phyloP scores from a whole-genome alignment of 192 early-diverging fungal species.

The Podila minutissima region DNA sequence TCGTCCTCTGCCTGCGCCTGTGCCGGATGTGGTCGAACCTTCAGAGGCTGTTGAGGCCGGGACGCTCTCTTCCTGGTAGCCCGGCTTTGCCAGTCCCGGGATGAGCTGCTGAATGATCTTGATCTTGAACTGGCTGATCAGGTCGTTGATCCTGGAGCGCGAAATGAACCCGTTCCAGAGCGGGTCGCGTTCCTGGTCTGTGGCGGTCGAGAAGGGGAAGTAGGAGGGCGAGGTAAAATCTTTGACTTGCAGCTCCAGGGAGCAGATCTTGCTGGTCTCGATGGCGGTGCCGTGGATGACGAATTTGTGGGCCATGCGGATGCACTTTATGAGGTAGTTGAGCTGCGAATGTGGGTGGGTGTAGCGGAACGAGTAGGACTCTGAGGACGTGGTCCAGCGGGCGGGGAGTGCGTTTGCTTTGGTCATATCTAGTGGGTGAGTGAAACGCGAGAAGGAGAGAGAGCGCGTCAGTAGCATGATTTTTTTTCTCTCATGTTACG shows the following conservation, averaged over 20 bases:
- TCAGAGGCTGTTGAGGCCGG: constrained; percentile 1
- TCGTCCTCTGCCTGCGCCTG: background rate
- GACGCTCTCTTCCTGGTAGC: constrained; percentile 66
- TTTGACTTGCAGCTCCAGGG: constrained; percentile 55
- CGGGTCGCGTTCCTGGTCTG: constrained; percentile 42
- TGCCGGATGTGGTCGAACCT: background rate
- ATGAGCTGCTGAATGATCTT: constrained; percentile 73
- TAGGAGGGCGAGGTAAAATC: constrained; percentile 63
- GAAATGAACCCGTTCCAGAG: constrained; percentile 68
- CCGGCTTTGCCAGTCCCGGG: constrained; percentile 75
- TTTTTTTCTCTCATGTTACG: background rate
- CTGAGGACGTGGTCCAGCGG: constrained; percentile 68
- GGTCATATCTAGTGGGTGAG: constrained; percentile 3
- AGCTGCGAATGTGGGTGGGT: constrained; percentile 72
- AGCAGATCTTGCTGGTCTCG: constrained; percentile 65
- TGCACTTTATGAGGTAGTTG: constrained; percentile 73
- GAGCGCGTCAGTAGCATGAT: background rate
- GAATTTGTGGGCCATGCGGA: constrained; percentile 69
- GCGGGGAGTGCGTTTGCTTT: constrained; percentile 52
- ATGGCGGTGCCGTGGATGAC: constrained; percentile 72
- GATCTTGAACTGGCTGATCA: constrained; percentile 69
- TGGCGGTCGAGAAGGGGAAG: constrained; percentile 53
- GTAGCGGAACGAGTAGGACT: constrained; percentile 72
- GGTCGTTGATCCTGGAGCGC: constrained; percentile 63
- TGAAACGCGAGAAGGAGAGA: background rate